Base-by-base conservation (phyloP, 2,329 filamentous ascomycete genomes). In the Colletotrichum lindemuthianum region DNA sequence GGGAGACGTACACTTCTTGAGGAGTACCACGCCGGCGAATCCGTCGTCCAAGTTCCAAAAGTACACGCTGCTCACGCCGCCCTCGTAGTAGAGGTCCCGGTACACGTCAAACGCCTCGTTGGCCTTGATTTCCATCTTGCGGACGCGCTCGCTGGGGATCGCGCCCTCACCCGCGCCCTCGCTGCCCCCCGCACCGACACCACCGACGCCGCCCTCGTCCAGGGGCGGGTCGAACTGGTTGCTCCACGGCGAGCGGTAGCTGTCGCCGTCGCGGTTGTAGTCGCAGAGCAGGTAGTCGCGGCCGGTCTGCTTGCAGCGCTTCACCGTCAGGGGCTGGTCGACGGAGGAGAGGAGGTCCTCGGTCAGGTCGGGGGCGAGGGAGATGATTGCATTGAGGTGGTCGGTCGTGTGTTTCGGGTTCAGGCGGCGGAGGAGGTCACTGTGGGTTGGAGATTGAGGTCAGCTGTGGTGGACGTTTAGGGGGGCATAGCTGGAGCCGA, bases 181-280 rank as follows among this genome's bases (percentile, higher is more conserved):
- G 68, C 81, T 87, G 40, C 76, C 77, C n/a, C 82, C 83, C 1
- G 81, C 79, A 8, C 83, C 82, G 3, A 84, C 80, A 34, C 82
- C 85, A 6, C 74, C 71, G 8, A 71, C 74, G 52, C 88, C 86
- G 53, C 84, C 85, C 69, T 86, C 86, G 69, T 92, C 90, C 65
- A 97, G 86, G 12, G 93, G 91, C 15, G 95, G 96, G 76, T 98
- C 93, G 78, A 99, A 99, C 79, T 97, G 92, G 81, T 98, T 98
- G 81, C 91, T 96, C 96, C 96, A 99, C n/a, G 96, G 96, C 69
- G 92, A 97, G 68, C 96, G 91, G 86, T 97, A 97, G 80, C 92
- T 96, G 82, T 97, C 95, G 68, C 96, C 96, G 80, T 99, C 96
- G 69, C 96, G 94, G 86, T 99, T 99, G 86, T 99, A 99, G 86